These are phyloP conservation scores for Xerocomus amazonicus DNA, from an alignment of 1,284 basidiomycete genomes.

Conservation along the genomic window DNA sequence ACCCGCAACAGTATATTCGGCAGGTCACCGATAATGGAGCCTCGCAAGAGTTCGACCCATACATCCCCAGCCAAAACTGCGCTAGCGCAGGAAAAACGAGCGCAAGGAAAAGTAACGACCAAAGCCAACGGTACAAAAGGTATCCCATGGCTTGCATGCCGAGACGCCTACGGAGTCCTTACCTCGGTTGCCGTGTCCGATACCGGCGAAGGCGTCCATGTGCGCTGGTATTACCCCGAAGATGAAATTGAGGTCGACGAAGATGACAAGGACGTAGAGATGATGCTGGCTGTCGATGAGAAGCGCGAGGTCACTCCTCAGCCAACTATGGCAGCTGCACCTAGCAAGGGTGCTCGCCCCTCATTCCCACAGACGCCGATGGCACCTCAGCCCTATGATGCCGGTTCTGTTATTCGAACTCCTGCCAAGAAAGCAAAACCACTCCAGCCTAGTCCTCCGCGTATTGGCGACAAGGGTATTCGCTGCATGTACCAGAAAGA, in stretches of 20 bases:
- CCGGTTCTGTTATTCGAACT: conserved; percentile 30
- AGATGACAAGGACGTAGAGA: conserved; percentile 6
- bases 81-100: not conserved
- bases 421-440: conserved; percentile 30
- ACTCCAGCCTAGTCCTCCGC: conserved; percentile 27
- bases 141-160: conserved; percentile 20
- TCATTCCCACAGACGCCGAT: conserved; percentile 28
- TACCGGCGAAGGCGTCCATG: no score
- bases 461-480: conserved; percentile 28
- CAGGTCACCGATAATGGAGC: conserved; percentile 10
- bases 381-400: conserved; percentile 17
- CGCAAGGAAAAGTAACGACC: not conserved
- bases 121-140: not conserved
- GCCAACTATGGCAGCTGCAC: not conserved
- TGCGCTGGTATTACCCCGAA: no score
- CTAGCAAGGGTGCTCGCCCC: not conserved
- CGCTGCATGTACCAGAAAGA: conserved; percentile 21
- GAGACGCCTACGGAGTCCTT: conserved; percentile 11
- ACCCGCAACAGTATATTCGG: conserved; percentile 27
- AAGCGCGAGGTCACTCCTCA: conserved; percentile 17
- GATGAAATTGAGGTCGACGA: no score
- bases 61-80: not conserved
- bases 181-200: conserved; percentile 15
- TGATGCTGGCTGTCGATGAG: conserved; percentile 11
- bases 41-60: conserved; percentile 6